Evolutionary conservation across 495 filamentous ascomycete species (phyloP), one percentile per base, ranked within the genome.

Genomic region (Xylaria grammica): DNA sequence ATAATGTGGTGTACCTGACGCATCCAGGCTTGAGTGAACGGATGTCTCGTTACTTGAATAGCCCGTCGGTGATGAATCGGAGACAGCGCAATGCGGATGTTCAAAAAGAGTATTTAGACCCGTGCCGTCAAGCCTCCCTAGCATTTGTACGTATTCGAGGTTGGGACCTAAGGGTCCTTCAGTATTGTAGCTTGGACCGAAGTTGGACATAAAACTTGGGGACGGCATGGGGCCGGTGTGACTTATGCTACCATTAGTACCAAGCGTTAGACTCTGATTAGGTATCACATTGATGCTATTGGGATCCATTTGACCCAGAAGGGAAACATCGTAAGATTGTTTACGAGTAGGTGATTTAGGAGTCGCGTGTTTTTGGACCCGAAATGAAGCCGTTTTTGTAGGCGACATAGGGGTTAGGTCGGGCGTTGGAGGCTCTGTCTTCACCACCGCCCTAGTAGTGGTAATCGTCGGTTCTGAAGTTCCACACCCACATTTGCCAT

Each of bases 401-500:
- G 72, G 72, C 6, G 77, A 77, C 45, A 74, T 72, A 1, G 74
- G 74, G 32, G 64, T 26, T n/a, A 67, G 62, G 4, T 70, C 60
- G 49, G 72, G n/a, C 10, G 63, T 27, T 26, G 66, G 13, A 24
- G 62, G 54, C 27, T 70, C 67, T 50, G 75, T 72, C 45, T 75
- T 72, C 4, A 77, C 74, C 2, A 61, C 24, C 20, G 53, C 58
- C 9, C 60, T 52, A 15, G 65, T 44, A n/a, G 62, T 48, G 42
- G 64, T 67, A 3, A 53, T 48, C 29, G 56, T 73, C 26, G 24
- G 36, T 15, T 56, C 44, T 32, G 65, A 44, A 20, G 62, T 65
- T 46, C 74, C 76, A 60, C 84, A 85, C n/a, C 64, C 71, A 53
- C 83, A 86, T 45, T 78, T 75, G 30, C 80, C 78, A 63, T 78